Evolutionary conservation across 1,284 basidiomycete species (phyloP), one percentile per base, ranked within the genome.

Genomic region (Ceratobasidium sp.): DNA sequence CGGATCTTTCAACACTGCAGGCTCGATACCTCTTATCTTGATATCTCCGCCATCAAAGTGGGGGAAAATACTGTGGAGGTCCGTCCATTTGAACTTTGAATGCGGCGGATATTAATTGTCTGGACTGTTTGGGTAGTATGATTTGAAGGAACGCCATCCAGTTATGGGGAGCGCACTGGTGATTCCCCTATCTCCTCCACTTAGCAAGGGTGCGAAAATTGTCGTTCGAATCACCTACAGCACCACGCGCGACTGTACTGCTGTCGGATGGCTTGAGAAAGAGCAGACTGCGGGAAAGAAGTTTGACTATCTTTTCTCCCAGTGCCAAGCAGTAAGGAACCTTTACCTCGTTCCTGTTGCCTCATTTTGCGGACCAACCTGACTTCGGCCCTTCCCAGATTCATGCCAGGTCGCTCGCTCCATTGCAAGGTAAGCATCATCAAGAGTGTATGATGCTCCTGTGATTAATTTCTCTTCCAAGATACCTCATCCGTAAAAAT

Each of bases 211-310:
- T 3, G 81, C 87, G 28, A 82, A 80, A 1, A 77, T 90, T 41
- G 82, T 84, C n/a, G 84, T 94, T 62, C 85, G 84, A 41, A 84
- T 97, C 73, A 81, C 77, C 54, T 95, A 95, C 80, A 85, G 86
- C 44, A 97, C 96, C 0, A 94, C 93, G 4, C 83, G 88, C 73
- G 84, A 89, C 38, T 92, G 90, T 80, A 93, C 90, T 13, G 95
- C 96, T 0, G 84, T 99, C n/a, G 96, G 97, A 74, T 99, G 96
- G 95, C 86, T 98, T 38, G 88, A 88, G 44, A 92, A 94, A 77
- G 89, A 92, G 90, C 96, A 98, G 82, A 98, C 96, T 0, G 93
- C 95, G 75, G 92, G 92, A 26, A 94, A 95, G 79, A 83, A 85
- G 72, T 91, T 93, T 81, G 93, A 95, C 0, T 98, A 93, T 83